Conservation (phyloP, 2,329 filamentous ascomycete genomes). For the Sporothrix humicola region DNA sequence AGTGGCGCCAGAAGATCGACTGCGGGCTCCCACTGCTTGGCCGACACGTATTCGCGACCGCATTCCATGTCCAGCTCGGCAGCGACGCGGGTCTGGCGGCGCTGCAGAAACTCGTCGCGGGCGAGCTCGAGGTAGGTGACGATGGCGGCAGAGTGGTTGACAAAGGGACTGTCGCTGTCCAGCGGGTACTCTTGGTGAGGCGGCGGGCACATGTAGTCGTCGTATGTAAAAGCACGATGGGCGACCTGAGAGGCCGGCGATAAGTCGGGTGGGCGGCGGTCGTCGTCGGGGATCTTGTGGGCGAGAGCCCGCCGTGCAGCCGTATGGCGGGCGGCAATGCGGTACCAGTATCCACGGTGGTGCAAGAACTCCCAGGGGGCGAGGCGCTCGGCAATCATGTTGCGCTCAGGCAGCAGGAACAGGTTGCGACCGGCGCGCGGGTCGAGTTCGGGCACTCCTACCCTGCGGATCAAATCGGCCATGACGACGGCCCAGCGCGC, state of each 20-base stretch:
- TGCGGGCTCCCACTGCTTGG: slow-evolving; percentile 59
- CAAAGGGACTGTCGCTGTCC: slow-evolving; percentile 44
- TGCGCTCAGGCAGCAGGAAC: slow-evolving; percentile 64
- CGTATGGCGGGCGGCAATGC: slow-evolving; percentile 63
- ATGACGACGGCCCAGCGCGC: slow-evolving; percentile 71
- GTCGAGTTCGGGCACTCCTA: slow-evolving; percentile 57
- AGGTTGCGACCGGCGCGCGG: slow-evolving; percentile 50
- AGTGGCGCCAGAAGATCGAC: slow-evolving; percentile 60
- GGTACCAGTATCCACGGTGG: slow-evolving; percentile 71
- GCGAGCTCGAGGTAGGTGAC: slow-evolving; percentile 59
- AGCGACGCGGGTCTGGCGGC: slow-evolving; percentile 58
- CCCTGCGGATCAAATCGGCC: slow-evolving; percentile 64
- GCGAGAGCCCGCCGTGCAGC: slow-evolving; percentile 60
- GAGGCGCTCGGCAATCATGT: slow-evolving; percentile 61
- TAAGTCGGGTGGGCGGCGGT: slow-evolving; percentile 57
- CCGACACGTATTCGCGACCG: slow-evolving; percentile 59
- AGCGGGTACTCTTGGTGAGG: slow-evolving; percentile 66
- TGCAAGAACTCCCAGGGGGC: slow-evolving; percentile 69
- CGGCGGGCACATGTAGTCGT: slow-evolving; percentile 70
- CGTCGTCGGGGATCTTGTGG: slow-evolving; percentile 63
- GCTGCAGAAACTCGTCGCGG: slow-evolving; percentile 59
- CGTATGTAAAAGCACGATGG: slow-evolving; percentile 63
- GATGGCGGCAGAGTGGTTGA: slow-evolving; percentile 63
- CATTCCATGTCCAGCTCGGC: slow-evolving; percentile 64
- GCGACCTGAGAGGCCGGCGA: slow-evolving; percentile 55